Conservation (phyloP, 345 rosid species). For the Noccaea bulbosa region DNA sequence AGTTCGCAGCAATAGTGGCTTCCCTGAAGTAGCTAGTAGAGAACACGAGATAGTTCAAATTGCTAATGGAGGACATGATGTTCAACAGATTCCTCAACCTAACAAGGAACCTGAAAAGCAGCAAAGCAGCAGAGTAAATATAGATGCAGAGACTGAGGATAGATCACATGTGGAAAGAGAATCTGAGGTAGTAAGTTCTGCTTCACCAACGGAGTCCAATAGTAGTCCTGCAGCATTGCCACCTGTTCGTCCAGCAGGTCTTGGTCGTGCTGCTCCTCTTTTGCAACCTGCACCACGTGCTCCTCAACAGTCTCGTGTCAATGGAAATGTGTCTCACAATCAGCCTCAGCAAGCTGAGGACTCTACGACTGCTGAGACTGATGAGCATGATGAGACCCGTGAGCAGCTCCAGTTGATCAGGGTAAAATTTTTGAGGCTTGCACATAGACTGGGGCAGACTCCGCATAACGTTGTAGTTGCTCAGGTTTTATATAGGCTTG, state of each 20-base stretch:
- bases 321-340: conserved; percentile 62
- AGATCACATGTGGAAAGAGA: conserved; percentile 41
- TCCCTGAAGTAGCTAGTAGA: conserved; percentile 21
- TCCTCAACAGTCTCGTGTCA: conserved; percentile 74
- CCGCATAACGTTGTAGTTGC: conserved; percentile 99
- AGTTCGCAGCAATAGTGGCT: conserved; percentile 35
- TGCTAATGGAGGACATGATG: conserved; percentile 30
- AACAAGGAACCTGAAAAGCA: conserved; percentile 28
- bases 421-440: conserved; percentile 96
- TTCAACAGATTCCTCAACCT: conserved; percentile 20
- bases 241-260: conserved; percentile 86
- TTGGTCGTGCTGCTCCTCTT: conserved; percentile 82
- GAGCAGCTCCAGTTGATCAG: conserved; percentile 97
- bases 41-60: conserved; percentile 15
- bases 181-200: conserved; percentile 38
- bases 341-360: conserved; percentile 82
- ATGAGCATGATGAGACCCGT: conserved; percentile 93
- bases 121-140: conserved; percentile 33
- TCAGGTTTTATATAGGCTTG: conserved; percentile 95
- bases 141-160: conserved; percentile 42
- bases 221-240: conserved; percentile 41
- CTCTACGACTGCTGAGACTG: conserved; percentile 63
- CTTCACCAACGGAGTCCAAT: conserved; percentile 51
- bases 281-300: conserved; percentile 79
- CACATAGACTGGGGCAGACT: conserved; percentile 96